Evolutionary conservation across 202 grass and related monocot genomes (phyloP).

Genomic region (Bolboschoenoplectus hybrid): DNA sequence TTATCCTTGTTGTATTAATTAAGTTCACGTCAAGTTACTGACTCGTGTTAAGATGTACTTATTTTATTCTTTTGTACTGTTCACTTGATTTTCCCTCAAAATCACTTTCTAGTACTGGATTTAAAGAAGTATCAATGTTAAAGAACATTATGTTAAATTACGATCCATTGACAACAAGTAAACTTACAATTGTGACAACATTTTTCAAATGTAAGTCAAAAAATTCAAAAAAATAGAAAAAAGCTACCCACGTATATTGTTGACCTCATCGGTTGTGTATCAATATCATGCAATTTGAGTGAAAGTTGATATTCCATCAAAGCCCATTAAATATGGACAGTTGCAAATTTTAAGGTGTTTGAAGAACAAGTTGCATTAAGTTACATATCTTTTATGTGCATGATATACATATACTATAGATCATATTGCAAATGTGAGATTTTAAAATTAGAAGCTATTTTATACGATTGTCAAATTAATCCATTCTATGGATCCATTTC

Average conservation of each 20-base stretch:
- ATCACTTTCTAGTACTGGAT: too few relatives aligned
- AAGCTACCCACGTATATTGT: neutral
- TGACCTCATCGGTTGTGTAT: too few relatives aligned
- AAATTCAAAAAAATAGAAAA: neutral
- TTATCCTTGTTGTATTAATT: neutral
- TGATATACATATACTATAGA: neutral
- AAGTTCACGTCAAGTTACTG: neutral
- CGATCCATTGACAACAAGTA: neutral
- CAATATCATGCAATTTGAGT: too few relatives aligned
- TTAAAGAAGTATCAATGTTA: too few relatives aligned
- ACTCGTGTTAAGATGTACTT: neutral
- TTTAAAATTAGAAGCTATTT: neutral
- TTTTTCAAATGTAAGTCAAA: neutral
- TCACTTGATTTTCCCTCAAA: neutral
- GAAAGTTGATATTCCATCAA: neutral
- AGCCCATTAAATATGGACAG: neutral
- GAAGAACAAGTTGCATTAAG: neutral
- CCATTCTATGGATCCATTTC: slow-evolving; percentile 1
- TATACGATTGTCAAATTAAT: slow-evolving; percentile 2
- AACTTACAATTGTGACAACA: neutral
- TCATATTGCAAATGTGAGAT: slow-evolving; percentile 11
- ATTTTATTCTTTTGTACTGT: neutral
- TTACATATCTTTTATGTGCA: slow-evolving; percentile 2
- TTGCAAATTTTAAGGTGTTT: neutral
- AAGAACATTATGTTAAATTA: neutral